These are phyloP conservation scores for Aspergillus terreus DNA, from an alignment of 2,329 filamentous ascomycete species.

Conservation along the genomic window DNA sequence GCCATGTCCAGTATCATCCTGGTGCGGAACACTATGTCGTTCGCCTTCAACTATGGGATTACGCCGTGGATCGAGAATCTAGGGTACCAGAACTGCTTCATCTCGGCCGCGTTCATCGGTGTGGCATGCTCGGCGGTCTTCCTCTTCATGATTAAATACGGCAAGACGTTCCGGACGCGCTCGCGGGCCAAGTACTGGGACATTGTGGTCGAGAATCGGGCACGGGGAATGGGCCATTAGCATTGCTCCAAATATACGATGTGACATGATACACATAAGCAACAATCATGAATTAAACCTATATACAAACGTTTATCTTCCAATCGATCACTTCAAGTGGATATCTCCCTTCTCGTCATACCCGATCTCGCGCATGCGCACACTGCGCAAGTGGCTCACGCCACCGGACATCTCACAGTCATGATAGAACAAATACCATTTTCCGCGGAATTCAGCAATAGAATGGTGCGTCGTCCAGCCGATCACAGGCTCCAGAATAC, in stretches of 20 bases:
- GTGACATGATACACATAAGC: neutral
- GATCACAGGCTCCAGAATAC: slow-evolving; percentile 70
- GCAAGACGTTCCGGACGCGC: slow-evolving; percentile 32
- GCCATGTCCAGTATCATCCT: slow-evolving; percentile 43
- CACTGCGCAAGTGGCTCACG: slow-evolving; percentile 66
- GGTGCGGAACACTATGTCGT: slow-evolving; percentile 47
- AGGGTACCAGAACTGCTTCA: slow-evolving; percentile 46
- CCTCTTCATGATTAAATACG: slow-evolving; percentile 38
- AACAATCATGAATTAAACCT: neutral
- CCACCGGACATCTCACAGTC: slow-evolving; percentile 67
- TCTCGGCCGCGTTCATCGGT: slow-evolving; percentile 38
- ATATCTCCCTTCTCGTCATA: slow-evolving; percentile 66
- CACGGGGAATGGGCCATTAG: slow-evolving; percentile 32
- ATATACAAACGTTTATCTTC: neutral
- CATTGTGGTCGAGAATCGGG: slow-evolving; percentile 31
- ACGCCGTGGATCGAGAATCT: slow-evolving; percentile 45
- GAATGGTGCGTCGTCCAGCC: slow-evolving; percentile 83
- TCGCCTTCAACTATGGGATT: slow-evolving; percentile 46
- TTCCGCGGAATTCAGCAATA: slow-evolving; percentile 67
- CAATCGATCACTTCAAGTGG: slow-evolving; percentile 22
- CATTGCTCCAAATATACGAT: neutral
- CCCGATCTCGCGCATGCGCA: slow-evolving; percentile 72
- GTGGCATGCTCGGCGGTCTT: slow-evolving; percentile 36
- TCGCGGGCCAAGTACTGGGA: slow-evolving; percentile 37
- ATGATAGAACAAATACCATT: slow-evolving; percentile 74